Percentiles rank a stretch among this genome's conserved stretches.
phyloP scores from a whole-genome alignment of 2,329 filamentous ascomycete species.

The Colletotrichum godetiae region DNA sequence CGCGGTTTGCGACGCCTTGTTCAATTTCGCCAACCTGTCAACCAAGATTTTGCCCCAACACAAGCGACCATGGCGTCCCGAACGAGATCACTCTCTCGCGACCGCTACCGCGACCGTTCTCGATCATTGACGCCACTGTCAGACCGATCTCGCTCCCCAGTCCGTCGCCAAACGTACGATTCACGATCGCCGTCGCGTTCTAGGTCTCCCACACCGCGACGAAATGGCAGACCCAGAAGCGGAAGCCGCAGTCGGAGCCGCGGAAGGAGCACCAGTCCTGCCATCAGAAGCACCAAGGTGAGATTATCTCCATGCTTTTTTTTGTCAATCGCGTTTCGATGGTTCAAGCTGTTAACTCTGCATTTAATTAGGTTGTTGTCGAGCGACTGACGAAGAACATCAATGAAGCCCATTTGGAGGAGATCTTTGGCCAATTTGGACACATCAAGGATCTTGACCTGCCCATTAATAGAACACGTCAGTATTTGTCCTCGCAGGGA shows the following conservation, averaged over 20 bases:
- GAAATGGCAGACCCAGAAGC: slow-evolving; percentile 48
- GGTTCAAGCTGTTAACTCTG: slow-evolving; percentile 1
- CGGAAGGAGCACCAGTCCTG: slow-evolving; percentile 43
- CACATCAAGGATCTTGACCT: slow-evolving; percentile 88
- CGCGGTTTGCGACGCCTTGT: not conserved
- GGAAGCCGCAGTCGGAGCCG: slow-evolving; percentile 45
- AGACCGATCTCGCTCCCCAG: slow-evolving; percentile 47
- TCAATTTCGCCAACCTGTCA: not conserved
- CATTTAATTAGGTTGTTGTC: slow-evolving; percentile 80
- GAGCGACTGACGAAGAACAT: slow-evolving; percentile 97
- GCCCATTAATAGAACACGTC: slow-evolving; percentile 76
- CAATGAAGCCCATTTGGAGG: slow-evolving; percentile 85
- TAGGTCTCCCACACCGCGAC: slow-evolving; percentile 44
- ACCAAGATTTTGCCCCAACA: not conserved
- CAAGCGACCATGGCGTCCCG: slow-evolving; percentile 31
- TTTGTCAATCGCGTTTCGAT: slow-evolving; percentile 29
- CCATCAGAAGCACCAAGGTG: slow-evolving; percentile 65
- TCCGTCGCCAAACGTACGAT: slow-evolving; percentile 45
- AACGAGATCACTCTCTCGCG: slow-evolving; percentile 40
- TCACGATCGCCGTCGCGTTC: slow-evolving; percentile 45
- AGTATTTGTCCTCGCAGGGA: not conserved
- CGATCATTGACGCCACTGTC: slow-evolving; percentile 50
- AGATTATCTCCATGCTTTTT: slow-evolving; percentile 25
- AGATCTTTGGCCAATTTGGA: slow-evolving; percentile 93
- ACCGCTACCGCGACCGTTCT: slow-evolving; percentile 47